phyloP scores from a whole-genome alignment of 192 early-diverging fungal genomes.

The Rhizoclosmatium globosum region DNA sequence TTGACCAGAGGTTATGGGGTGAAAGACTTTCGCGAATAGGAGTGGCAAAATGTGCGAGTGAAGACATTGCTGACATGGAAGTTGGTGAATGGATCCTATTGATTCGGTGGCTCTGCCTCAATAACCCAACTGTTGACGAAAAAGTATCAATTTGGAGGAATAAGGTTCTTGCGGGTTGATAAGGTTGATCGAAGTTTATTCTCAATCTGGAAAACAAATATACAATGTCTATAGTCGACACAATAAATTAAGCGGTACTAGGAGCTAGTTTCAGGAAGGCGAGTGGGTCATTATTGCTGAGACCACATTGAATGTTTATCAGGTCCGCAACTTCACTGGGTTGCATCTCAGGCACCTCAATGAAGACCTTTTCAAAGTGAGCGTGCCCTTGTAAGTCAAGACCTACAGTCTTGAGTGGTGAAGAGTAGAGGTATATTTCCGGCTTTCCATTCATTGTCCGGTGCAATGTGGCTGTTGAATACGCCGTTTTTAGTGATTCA shows the following conservation, averaged over 20 bases:
- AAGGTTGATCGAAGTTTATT: not conserved
- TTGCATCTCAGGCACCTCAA: conserved; percentile 13
- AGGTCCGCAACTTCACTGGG: conserved; percentile 11
- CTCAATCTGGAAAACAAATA: not conserved
- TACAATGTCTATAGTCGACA: not conserved
- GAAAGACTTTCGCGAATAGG: not conserved
- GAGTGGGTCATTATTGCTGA: not conserved
- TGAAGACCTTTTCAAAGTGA: conserved; percentile 31
- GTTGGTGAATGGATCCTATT: conserved; percentile 6
- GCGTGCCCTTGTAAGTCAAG: conserved; percentile 19
- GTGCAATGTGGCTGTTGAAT: conserved; percentile 16
- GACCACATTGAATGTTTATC: conserved; percentile 6
- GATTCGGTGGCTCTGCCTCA: conserved; percentile 4
- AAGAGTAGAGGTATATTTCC: conserved; percentile 30
- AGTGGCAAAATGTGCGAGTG: conserved; percentile 4
- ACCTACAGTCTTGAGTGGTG: conserved; percentile 27
- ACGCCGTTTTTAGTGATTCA: not conserved
- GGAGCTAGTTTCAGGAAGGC: not conserved
- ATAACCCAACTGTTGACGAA: not conserved
- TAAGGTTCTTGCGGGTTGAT: not conserved
- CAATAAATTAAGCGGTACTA: not conserved
- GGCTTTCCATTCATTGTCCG: conserved; percentile 25
- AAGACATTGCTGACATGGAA: not conserved
- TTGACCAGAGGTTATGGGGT: conserved; percentile 27
- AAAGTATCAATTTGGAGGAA: not conserved